These are phyloP conservation scores for Forsythia suspensa DNA, from an alignment of 257 asterid genomes.

Conservation along the genomic window DNA sequence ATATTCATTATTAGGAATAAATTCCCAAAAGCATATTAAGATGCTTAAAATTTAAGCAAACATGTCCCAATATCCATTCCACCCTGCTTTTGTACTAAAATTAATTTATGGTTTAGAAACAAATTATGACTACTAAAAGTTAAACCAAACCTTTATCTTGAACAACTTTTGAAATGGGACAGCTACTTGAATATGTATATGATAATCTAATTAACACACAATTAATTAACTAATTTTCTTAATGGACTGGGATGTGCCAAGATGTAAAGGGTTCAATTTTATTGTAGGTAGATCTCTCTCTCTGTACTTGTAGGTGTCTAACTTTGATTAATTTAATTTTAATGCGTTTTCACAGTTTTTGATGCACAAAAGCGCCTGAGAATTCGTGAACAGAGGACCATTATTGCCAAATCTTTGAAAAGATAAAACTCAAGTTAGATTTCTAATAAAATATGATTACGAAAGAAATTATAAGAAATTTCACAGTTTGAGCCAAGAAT, in stretches of 20 bases:
- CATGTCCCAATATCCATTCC: slow-evolving; percentile 38
- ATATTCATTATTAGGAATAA: slow-evolving; percentile 63
- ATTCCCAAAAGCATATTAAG: slow-evolving; percentile 56
- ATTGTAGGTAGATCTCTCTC: not conserved
- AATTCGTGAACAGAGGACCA: not conserved
- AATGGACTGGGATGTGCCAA: slow-evolving; percentile 23
- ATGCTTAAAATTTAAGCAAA: slow-evolving; percentile 78
- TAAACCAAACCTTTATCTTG: slow-evolving; percentile 37
- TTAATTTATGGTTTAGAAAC: slow-evolving; percentile 36
- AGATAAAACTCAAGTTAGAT: not conserved
- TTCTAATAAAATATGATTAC: not conserved
- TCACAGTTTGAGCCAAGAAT: slow-evolving; percentile 35
- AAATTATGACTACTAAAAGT: slow-evolving; percentile 40
- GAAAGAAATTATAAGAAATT: slow-evolving; percentile 11
- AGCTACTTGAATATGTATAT: slow-evolving; percentile 20
- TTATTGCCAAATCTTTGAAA: not conserved
- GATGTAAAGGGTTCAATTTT: slow-evolving; percentile 8
- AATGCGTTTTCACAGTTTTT: not conserved
- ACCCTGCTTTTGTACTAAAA: slow-evolving; percentile 28
- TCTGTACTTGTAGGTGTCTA: not conserved
- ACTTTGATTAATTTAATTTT: not conserved
- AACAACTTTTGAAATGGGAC: slow-evolving; percentile 47
- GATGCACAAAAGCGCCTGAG: not conserved
- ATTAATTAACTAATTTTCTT: slow-evolving; percentile 22
- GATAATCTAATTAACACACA: not conserved